These are phyloP conservation scores for Penstemon davidsonii DNA, from an alignment of 257 asterid species.

Conservation along the genomic window DNA sequence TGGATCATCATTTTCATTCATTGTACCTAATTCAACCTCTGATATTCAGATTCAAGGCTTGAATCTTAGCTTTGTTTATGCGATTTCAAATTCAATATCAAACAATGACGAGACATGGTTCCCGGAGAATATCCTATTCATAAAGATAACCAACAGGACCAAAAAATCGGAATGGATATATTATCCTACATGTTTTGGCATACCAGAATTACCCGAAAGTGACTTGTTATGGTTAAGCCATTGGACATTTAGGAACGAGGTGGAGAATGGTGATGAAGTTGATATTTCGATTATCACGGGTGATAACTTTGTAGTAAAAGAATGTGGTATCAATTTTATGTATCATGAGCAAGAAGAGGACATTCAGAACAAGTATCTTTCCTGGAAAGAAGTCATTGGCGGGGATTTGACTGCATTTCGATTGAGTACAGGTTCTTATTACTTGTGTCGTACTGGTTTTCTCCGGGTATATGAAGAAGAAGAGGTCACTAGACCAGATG, in stretches of 20 bases:
- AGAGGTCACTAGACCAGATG: background rate
- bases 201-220: background rate
- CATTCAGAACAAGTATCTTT: background rate
- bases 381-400: background rate
- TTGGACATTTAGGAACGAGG: background rate
- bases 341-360: background rate
- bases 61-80: background rate
- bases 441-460: background rate
- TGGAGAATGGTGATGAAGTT: background rate
- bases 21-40: background rate
- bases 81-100: background rate
- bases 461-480: background rate
- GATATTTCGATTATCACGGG: background rate
- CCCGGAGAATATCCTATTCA: background rate
- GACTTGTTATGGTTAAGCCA: background rate
- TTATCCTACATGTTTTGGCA: background rate
- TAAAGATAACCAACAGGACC: background rate
- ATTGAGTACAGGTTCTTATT: background rate
- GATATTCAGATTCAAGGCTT: background rate
- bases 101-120: background rate
- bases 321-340: background rate
- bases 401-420: background rate
- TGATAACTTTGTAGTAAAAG: background rate
- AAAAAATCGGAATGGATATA: background rate
- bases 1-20: background rate